Evolutionary conservation across 192 early-diverging fungal species (phyloP).

Genomic region (Coemansia asiatica): DNA sequence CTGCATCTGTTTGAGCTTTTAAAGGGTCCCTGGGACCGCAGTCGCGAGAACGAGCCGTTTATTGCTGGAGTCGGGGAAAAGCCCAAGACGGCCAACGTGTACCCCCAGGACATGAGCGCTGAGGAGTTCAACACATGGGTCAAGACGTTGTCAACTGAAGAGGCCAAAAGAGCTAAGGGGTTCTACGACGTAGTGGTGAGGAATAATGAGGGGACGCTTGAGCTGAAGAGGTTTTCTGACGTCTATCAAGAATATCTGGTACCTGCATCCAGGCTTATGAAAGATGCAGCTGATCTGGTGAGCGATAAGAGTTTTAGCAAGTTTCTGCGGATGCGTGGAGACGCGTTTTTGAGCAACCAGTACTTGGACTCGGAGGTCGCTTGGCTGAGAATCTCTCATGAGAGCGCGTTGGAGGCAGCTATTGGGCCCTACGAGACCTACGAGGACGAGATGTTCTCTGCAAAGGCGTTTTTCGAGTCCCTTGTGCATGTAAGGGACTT

Average conservation of each 20-base stretch:
- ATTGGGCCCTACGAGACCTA: constrained; percentile 75
- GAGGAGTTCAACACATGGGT: constrained; percentile 65
- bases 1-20: constrained; percentile 62
- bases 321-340: constrained; percentile 61
- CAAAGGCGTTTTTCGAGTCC: constrained; percentile 69
- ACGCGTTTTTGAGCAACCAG: constrained; percentile 61
- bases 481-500: constrained; percentile 70
- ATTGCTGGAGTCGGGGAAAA: constrained; percentile 41
- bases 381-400: constrained; percentile 67
- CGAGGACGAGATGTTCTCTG: constrained; percentile 64
- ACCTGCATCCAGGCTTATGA: constrained; percentile 58
- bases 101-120: constrained; percentile 69
- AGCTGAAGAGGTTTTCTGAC: constrained; percentile 56
- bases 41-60: constrained; percentile 59
- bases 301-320: constrained; percentile 57
- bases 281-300: constrained; percentile 60
- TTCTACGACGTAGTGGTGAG: constrained; percentile 66
- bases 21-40: constrained; percentile 68
- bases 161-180: constrained; percentile 58
- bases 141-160: constrained; percentile 43
- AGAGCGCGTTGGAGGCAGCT: constrained; percentile 66
- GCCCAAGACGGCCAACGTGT: constrained; percentile 66
- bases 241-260: constrained; percentile 60
- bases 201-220: constrained; percentile 27
- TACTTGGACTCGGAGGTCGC: constrained; percentile 68